Base-by-base conservation (phyloP, 106 monocot species). In the Dioscorea dumetorum region DNA sequence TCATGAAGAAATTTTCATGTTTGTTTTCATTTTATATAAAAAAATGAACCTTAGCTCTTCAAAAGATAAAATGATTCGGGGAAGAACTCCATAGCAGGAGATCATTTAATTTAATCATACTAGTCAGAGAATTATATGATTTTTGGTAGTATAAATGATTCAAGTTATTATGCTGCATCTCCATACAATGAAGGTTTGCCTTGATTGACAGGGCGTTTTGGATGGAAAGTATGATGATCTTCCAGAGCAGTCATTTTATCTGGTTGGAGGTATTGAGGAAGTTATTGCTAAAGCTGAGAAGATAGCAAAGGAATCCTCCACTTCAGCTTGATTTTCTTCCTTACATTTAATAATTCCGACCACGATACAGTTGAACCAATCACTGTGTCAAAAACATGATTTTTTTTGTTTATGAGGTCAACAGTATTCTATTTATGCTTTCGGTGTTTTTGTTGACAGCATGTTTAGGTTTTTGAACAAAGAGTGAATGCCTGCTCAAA, bases 251-350 rank as follows among this genome's bases (percentile, higher is more conserved):
- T 85, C 88, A 35, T 89, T 89, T 69, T 89, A 89, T 76, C 84
- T 89, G 85, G 88, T 89, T 68, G 88, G 88, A 71, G 88, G 88
- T 4, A 89, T 89, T 3, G 85, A 89, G 18, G 88, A 89, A 71
- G 88, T 89, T 28, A 85, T 89, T 65, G 82, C 84, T 2, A 89
- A 89, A 76, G 88, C 88, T 49, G 88, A 89, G 51, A 89, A 85
- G 69, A 89, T 89, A 31, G 77, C 88, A 49, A 89, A 89, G 79
- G 84, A 84, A 8, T 61, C 52, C 51, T 62, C 79, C 14, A 12
- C 79, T 14, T 89, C 57, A 69, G 33, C 19, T 13, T 33, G 23
- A 4, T 32, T 51, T 58, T 52, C 28, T 64, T 13, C 61, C 54
- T 18, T 49, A 41, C 10, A 41, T 41, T 35, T 50, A 79, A 74